Base-by-base conservation (phyloP, 2,329 filamentous ascomycete species). In the Apiospora saccharicola region DNA sequence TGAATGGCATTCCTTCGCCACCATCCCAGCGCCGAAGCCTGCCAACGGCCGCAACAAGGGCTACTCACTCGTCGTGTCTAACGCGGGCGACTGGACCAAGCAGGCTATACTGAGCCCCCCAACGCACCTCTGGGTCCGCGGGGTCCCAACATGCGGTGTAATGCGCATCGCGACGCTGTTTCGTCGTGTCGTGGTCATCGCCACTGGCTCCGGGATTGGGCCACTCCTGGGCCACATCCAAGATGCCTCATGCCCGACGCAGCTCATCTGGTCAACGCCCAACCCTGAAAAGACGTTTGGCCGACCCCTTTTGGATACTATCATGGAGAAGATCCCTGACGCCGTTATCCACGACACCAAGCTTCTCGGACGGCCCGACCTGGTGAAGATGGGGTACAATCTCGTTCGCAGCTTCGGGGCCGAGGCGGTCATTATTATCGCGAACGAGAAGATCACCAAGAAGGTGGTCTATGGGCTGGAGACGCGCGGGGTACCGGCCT, bases 1-100 rank as follows among this genome's bases (percentile, higher is more conserved):
- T 12, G 93, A 95, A 81, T 94, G 92, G 86, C 93, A 95, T 82
- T 89, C 90, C 0, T 95, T 95, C 78, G 93, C 93, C 61, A 91
- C 91, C 1, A 93, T 95, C 73, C 90, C 92, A 0, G 86, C 88
- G 70, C 85, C 88, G 2, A 79, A 83, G 71, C 76, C 77, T 10
- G 76, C 74, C 16, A 68, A 79, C 72, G 77, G 75, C 46, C 76
- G 83, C 67, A 79, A 83, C 49, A 83, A 83, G 70, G 90, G 89
- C 19, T 94, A 92, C 82, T 93, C 91, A 0, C 84, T 93, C 43
- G 83, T 95, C 43, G 86, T 95, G 41, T 93, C 92, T 71, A 92
- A 91, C 75, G 92, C 92, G 4, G 93, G 93, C 30, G 92, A 95
- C 82, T 95, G 93, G 92, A 95, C 93, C 0, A 83, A 84, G 34